Evolutionary conservation across 306 rosid genomes (phyloP).

Genomic region (Coriaria nepalensis): DNA sequence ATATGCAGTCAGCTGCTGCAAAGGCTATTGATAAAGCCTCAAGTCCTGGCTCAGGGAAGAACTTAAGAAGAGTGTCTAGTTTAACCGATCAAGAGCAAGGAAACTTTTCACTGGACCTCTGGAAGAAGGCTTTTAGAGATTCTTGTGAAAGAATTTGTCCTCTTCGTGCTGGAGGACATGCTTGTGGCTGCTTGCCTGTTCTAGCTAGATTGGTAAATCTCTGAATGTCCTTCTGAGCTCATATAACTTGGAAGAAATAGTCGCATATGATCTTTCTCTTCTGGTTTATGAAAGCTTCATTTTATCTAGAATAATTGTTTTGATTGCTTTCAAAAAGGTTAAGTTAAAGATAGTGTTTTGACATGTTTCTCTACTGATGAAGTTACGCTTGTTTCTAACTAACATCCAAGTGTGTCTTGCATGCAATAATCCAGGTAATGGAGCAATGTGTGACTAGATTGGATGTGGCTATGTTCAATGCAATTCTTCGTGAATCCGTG

Average conservation of each 20-base stretch:
- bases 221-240: conserved; percentile 1
- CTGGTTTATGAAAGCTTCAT: too few species aligned
- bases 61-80: conserved; percentile 29
- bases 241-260: too few species aligned
- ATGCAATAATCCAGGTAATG: conserved; percentile 50
- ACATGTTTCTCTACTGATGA: not conserved
- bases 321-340: too few species aligned
- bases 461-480: conserved; percentile 98
- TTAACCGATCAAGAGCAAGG: conserved; percentile 53
- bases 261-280: too few species aligned
- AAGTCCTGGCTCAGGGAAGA: conserved; percentile 28
- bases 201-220: conserved; percentile 71
- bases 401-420: conserved; percentile 10
- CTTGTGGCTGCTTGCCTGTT: conserved; percentile 87
- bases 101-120: conserved; percentile 56
- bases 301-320: too few species aligned
- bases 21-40: conserved; percentile 21
- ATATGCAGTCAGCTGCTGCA: conserved; percentile 60
- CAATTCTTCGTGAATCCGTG: conserved; percentile 86
- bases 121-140: conserved; percentile 87
- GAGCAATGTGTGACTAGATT: conserved; percentile 88
- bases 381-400: not conserved
- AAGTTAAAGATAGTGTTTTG: not conserved
- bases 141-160: conserved; percentile 89
- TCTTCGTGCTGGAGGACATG: conserved; percentile 86